These are phyloP conservation scores for Cenchrus fungigraminus DNA, from an alignment of 176 grass and related monocot species.

Conservation along the genomic window DNA sequence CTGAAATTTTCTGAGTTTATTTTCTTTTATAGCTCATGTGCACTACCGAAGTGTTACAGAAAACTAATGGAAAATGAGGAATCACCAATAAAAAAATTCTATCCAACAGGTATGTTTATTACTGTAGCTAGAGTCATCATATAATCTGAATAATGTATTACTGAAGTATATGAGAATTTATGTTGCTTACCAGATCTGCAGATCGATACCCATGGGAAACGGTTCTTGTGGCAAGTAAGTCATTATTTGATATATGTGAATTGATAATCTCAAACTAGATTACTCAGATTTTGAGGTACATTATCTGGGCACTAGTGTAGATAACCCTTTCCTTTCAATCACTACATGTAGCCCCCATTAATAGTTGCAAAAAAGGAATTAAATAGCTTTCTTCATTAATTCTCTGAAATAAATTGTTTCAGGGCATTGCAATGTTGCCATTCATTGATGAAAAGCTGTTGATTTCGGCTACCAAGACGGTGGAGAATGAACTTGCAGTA, in stretches of 20 bases:
- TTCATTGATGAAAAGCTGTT: slow-evolving; percentile 60
- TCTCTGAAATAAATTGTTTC: slow-evolving; percentile 16
- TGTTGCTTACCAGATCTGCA: slow-evolving; percentile 44
- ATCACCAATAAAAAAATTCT: slow-evolving; percentile 50
- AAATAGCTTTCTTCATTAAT: background rate
- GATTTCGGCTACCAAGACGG: slow-evolving; percentile 38
- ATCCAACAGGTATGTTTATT: slow-evolving; percentile 49
- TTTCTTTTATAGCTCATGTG: slow-evolving; percentile 38
- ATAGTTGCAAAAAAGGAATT: background rate
- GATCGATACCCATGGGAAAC: slow-evolving; percentile 61
- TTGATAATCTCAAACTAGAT: background rate
- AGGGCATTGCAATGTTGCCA: slow-evolving; percentile 52
- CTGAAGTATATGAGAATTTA: background rate
- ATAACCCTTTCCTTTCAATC: background rate
- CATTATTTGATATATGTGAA: background rate
- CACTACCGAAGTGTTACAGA: slow-evolving; percentile 38
- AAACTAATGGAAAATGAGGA: slow-evolving; percentile 50
- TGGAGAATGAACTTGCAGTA: slow-evolving; percentile 56
- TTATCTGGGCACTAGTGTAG: background rate
- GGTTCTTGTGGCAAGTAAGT: slow-evolving; percentile 62
- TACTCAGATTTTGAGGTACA: background rate
- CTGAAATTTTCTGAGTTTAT: background rate
- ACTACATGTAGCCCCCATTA: background rate
- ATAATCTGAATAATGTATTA: background rate
- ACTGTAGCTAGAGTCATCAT: background rate